Evolutionary conservation across 495 filamentous ascomycete species (phyloP).

Genomic region (Aspergillus bridgeri): DNA sequence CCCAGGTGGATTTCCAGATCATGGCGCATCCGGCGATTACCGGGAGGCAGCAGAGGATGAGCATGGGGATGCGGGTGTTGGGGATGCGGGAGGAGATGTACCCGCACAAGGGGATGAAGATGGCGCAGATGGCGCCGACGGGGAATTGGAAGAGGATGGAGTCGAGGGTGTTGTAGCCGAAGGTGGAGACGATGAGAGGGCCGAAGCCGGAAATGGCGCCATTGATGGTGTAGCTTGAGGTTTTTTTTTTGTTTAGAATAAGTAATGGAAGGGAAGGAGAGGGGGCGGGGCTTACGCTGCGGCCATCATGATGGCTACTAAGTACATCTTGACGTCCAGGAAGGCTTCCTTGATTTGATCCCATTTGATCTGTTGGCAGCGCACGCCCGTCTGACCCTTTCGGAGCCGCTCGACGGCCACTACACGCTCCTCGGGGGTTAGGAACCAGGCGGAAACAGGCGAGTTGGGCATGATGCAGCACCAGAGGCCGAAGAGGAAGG

Average conservation of each 20-base stretch:
- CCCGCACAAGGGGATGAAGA: conserved; percentile 63
- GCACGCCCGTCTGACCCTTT: conserved; percentile 49
- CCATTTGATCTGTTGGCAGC: conserved; percentile 50
- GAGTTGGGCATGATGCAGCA: conserved; percentile 57
- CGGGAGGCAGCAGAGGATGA: conserved; percentile 62
- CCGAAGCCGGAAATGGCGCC: conserved; percentile 75
- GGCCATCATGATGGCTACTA: conserved; percentile 56
- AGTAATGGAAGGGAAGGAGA: background rate
- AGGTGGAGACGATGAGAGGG: conserved; percentile 69
- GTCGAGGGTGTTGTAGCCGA: conserved; percentile 62
- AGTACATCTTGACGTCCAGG: conserved; percentile 49
- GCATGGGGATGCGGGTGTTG: conserved; percentile 63
- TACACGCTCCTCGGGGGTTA: conserved; percentile 46
- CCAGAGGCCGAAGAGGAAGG: conserved; percentile 60
- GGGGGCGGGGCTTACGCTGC: conserved; percentile 37
- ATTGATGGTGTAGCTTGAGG: conserved; percentile 64
- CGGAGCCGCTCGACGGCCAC: conserved; percentile 53
- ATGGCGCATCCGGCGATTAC: conserved; percentile 70
- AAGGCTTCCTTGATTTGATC: conserved; percentile 48
- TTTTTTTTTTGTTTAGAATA: background rate
- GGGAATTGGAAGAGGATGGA: conserved; percentile 73
- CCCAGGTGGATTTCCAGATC: conserved; percentile 71
- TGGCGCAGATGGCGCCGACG: conserved; percentile 59
- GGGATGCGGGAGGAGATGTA: conserved; percentile 55
- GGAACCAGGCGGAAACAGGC: conserved; percentile 51